These are phyloP conservation scores for Nicotiana otophora DNA, from an alignment of 257 asterid species.

Conservation along the genomic window DNA sequence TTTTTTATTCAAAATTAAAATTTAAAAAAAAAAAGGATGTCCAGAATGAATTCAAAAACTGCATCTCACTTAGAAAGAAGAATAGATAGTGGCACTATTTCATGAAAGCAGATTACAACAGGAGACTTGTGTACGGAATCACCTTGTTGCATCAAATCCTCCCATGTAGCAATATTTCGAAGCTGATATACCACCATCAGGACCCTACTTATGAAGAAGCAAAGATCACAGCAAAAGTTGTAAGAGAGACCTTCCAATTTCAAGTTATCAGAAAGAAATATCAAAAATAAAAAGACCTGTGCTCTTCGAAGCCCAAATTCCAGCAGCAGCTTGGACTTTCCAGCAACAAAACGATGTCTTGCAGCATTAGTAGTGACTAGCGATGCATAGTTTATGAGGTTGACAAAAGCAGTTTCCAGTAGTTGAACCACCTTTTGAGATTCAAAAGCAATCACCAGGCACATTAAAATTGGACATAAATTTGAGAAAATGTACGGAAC, in stretches of 20 bases:
- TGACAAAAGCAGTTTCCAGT: constrained; percentile 90
- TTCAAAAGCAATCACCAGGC: background rate
- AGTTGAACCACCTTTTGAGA: constrained; percentile 78
- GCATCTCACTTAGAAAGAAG: background rate
- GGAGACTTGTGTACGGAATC: constrained; percentile 7
- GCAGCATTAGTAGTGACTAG: constrained; percentile 97
- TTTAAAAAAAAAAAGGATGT: background rate
- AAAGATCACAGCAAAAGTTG: background rate
- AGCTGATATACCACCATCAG: constrained; percentile 97
- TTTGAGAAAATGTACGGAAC: background rate
- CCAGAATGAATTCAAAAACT: background rate
- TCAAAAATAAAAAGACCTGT: constrained; percentile 44
- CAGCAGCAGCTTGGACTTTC: constrained; percentile 83
- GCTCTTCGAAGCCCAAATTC: constrained; percentile 96
- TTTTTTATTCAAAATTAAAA: background rate
- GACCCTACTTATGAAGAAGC: constrained; percentile 53
- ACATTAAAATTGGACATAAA: background rate
- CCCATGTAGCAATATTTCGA: constrained; percentile 96
- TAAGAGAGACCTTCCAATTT: constrained; percentile 4
- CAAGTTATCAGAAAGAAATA: background rate
- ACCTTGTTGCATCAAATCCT: constrained; percentile 99
- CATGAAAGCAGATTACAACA: background rate
- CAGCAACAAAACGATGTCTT: constrained; percentile 98
- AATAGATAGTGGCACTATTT: background rate
- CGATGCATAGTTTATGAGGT: constrained; percentile 87